phyloP scores from a whole-genome alignment of 2,329 filamentous ascomycete genomes.

The Pestalotiopsis sp. region DNA sequence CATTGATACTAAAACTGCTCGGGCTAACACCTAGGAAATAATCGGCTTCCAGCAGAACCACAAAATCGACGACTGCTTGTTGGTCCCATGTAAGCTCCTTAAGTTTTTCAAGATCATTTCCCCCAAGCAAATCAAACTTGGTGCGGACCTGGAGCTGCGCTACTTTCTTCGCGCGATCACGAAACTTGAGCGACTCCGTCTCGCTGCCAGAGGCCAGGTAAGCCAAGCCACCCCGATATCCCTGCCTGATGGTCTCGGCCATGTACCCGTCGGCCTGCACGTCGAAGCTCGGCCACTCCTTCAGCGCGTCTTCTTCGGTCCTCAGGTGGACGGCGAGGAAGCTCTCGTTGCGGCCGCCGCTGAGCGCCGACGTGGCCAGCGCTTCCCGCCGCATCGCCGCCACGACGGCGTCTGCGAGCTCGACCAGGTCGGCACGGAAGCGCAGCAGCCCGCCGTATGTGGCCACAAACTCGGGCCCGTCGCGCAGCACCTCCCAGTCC shows the following conservation, averaged over 20 bases:
- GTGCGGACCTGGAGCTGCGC: constrained; percentile 34
- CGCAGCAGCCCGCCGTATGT: constrained; percentile 46
- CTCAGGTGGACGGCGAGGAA: constrained; percentile 47
- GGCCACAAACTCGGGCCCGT: constrained; percentile 46
- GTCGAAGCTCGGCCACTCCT: constrained; percentile 44
- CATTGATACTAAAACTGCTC: constrained; percentile 50
- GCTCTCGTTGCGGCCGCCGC: constrained; percentile 9
- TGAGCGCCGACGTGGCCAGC: constrained; percentile 25
- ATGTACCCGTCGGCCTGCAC: constrained; percentile 42
- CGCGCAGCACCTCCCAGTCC: constrained; percentile 47
- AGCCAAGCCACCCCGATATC: constrained; percentile 33
- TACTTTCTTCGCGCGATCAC: constrained; percentile 26
- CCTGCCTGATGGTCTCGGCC: constrained; percentile 28
- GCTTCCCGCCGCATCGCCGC: constrained; percentile 19
- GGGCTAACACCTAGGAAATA: constrained; percentile 48
- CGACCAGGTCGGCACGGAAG: constrained; percentile 36
- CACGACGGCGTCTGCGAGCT: constrained; percentile 23
- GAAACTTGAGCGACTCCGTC: constrained; percentile 40
- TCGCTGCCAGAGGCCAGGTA: constrained; percentile 48
- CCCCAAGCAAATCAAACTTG: constrained; percentile 38
- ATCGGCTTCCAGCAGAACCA: constrained; percentile 38
- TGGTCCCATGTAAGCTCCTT: constrained; percentile 43
- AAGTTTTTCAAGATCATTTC: constrained; percentile 27
- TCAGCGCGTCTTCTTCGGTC: constrained; percentile 46
- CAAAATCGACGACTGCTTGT: constrained; percentile 44